A percentile compares a stretch with the other conserved stretches of the same genome.
These are phyloP conservation scores for Psidium guajava DNA, from an alignment of 345 rosid genomes.

Conservation along the genomic window DNA sequence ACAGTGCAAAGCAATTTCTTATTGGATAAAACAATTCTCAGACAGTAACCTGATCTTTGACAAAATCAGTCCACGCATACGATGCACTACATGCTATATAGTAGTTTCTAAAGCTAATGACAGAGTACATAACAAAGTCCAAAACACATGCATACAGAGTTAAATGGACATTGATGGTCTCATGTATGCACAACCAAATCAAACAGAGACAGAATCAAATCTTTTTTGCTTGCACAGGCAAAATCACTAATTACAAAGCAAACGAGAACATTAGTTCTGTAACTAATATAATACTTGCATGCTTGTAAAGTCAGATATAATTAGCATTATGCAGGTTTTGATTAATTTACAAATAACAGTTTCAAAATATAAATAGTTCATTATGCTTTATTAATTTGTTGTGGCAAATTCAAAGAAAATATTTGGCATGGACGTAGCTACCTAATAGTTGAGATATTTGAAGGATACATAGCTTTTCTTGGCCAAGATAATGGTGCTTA, in stretches of 20 bases:
- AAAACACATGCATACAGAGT: background rate
- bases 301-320: background rate
- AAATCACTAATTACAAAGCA: background rate
- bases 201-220: background rate
- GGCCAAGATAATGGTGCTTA: background rate
- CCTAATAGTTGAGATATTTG: background rate
- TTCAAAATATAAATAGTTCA: background rate
- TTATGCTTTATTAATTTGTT: background rate
- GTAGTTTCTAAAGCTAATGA: background rate
- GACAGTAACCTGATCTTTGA: background rate
- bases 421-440: background rate
- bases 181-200: background rate
- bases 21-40: background rate
- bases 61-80: background rate
- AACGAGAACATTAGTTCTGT: background rate
- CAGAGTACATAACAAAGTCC: background rate
- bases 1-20: background rate
- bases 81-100: background rate
- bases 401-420: background rate
- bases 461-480: background rate
- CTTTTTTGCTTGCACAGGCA: background rate
- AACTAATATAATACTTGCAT: background rate
- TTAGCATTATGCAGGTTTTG: background rate
- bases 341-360: background rate
- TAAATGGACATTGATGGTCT: background rate